Evolutionary conservation across 805 yeast species (phyloP).

Genomic region (Saccharomycopsis sp.): DNA sequence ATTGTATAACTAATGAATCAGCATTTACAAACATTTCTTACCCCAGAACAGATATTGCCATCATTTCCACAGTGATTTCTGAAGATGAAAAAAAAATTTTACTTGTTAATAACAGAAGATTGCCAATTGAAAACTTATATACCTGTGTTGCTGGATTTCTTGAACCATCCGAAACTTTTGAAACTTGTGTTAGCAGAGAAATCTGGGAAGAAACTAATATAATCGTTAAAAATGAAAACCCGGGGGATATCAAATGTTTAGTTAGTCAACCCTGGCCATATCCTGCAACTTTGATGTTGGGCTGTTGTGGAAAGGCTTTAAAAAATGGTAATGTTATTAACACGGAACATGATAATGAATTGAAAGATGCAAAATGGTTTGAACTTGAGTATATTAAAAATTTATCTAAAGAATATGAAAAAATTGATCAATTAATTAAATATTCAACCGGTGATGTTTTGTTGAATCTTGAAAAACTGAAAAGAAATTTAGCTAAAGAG

Average conservation of each 20-base stretch:
- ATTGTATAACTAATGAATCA: conserved; percentile 25
- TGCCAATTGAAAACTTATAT: conserved; percentile 46
- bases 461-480: too few species aligned
- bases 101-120: conserved; percentile 62
- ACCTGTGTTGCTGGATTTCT: conserved; percentile 89
- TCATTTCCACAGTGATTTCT: conserved; percentile 70
- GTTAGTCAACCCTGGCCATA: conserved; percentile 96
- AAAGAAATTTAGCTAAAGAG: too few species aligned
- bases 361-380: conserved; percentile 82
- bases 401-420: too few species aligned
- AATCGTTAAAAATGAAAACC: conserved; percentile 26
- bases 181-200: conserved; percentile 77
- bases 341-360: conserved; percentile 78
- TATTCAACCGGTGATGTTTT: too few species aligned
- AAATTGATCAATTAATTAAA: too few species aligned
- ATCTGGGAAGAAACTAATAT: conserved; percentile 95
- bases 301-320: conserved; percentile 74
- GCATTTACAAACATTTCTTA: conserved; percentile 62
- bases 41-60: conserved; percentile 86
- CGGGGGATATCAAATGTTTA: conserved; percentile 40
- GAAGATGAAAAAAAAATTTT: conserved; percentile 49
- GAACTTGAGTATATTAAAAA: conserved; percentile 39
- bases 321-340: conserved; percentile 49
- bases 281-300: conserved; percentile 88
- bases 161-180: conserved; percentile 90